Evolutionary conservation across 2,329 filamentous ascomycete species (phyloP).

Genomic region (Aspergillus phoenicis): DNA sequence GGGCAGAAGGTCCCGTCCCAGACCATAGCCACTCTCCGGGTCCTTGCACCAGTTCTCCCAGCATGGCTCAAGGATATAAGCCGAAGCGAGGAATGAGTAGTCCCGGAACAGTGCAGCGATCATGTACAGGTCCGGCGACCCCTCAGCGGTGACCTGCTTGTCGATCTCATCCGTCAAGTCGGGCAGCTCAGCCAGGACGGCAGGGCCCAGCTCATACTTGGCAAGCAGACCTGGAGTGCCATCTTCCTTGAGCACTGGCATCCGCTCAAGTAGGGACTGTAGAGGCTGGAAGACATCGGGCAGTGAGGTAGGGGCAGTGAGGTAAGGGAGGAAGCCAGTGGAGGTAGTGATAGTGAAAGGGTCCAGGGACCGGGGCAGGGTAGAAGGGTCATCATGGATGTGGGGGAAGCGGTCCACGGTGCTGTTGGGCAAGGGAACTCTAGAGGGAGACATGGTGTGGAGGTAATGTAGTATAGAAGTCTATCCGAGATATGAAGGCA

Average conservation of each 20-base stretch:
- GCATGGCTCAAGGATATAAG: conserved; percentile 89
- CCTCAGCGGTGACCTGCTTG: conserved; percentile 55
- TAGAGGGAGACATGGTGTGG: conserved; percentile 40
- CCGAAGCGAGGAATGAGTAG: conserved; percentile 87
- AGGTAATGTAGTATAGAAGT: not conserved
- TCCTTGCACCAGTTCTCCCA: conserved; percentile 67
- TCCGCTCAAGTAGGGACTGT: conserved; percentile 70
- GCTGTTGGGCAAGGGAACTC: conserved; percentile 31
- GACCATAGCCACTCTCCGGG: conserved; percentile 70
- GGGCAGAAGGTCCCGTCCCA: conserved; percentile 74
- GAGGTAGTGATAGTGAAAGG: conserved; percentile 53
- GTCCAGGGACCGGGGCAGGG: conserved; percentile 45
- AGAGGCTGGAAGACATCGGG: conserved; percentile 74
- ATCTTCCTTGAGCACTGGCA: conserved; percentile 75
- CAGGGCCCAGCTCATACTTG: conserved; percentile 70
- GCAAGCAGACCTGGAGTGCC: conserved; percentile 79
- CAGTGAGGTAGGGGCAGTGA: conserved; percentile 52
- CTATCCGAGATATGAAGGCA: conserved; percentile 1
- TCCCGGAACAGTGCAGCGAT: conserved; percentile 89
- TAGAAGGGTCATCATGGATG: conserved; percentile 46
- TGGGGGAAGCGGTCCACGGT: conserved; percentile 48
- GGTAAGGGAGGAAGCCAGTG: conserved; percentile 50
- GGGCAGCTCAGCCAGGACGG: conserved; percentile 72
- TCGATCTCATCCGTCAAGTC: conserved; percentile 76
- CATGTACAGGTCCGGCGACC: conserved; percentile 69